Evolutionary conservation across 805 yeast species (phyloP).

Genomic region (Saturnispora hagleri): DNA sequence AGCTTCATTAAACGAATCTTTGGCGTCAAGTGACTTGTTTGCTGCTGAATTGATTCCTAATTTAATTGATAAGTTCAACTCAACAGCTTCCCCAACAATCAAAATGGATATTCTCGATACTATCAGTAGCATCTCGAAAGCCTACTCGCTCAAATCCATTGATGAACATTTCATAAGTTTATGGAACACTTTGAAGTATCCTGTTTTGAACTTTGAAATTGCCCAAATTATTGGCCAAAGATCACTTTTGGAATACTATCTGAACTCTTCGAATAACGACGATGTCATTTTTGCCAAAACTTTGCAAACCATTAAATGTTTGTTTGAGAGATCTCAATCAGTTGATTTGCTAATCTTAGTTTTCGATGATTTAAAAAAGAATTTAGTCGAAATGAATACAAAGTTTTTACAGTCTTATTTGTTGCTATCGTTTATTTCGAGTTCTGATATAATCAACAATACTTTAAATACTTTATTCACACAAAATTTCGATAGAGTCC

Average conservation of each 20-base stretch:
- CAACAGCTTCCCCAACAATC: slow-evolving; percentile 57
- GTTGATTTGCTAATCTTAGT: slow-evolving; percentile 22
- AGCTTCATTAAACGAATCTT: slow-evolving; percentile 46
- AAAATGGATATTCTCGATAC: slow-evolving; percentile 68
- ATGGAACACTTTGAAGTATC: slow-evolving; percentile 86
- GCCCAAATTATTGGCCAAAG: slow-evolving; percentile 23
- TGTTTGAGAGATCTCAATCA: slow-evolving; percentile 28
- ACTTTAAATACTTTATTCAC: slow-evolving; percentile 36
- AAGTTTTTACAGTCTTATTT: slow-evolving; percentile 54
- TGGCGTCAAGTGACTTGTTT: slow-evolving; percentile 51
- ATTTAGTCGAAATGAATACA: slow-evolving; percentile 33
- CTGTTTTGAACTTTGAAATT: slow-evolving; percentile 69
- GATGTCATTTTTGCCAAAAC: slow-evolving; percentile 33
- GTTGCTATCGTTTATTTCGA: slow-evolving; percentile 46
- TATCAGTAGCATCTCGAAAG: slow-evolving; percentile 43
- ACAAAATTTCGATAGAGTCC: slow-evolving; percentile 5
- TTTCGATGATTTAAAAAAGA: slow-evolving; percentile 36
- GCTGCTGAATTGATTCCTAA: slow-evolving; percentile 71
- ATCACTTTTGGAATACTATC: slow-evolving; percentile 24
- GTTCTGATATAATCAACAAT: slow-evolving; percentile 33
- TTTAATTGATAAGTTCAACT: slow-evolving; percentile 67
- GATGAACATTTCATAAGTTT: slow-evolving; percentile 58
- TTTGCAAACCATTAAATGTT: slow-evolving; percentile 34
- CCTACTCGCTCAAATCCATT: slow-evolving; percentile 41
- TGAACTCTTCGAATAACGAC: slow-evolving; percentile 25